Evolutionary conservation across 176 grass and related monocot species (phyloP).

Genomic region (Oryza punctata): DNA sequence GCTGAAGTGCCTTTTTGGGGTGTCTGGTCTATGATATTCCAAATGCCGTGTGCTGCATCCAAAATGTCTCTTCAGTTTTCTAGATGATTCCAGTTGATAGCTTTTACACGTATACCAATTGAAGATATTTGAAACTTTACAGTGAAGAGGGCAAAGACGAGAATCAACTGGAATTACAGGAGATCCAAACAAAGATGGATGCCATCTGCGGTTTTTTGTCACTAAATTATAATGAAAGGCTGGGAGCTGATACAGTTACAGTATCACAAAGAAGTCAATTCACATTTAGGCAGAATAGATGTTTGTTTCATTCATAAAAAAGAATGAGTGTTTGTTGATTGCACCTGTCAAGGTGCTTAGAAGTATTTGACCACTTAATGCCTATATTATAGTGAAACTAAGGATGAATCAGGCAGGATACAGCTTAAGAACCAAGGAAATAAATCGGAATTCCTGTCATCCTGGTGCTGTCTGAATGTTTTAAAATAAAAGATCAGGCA

Average conservation of each 20-base stretch:
- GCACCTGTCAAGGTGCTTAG: neutral
- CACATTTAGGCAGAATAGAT: neutral
- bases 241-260: neutral
- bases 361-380: neutral
- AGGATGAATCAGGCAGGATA: neutral
- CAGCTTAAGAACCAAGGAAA: neutral
- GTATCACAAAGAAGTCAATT: neutral
- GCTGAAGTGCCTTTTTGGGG: neutral
- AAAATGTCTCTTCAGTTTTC: neutral
- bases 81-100: neutral
- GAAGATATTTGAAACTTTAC: neutral
- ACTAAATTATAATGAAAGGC: neutral
- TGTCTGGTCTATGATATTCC: neutral
- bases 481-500: neutral
- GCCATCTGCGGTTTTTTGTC: neutral
- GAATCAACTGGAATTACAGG: slow-evolving; percentile 7
- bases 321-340: neutral
- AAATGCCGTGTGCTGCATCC: neutral
- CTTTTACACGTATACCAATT: neutral
- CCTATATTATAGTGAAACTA: neutral
- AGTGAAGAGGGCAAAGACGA: neutral
- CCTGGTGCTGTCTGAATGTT: neutral
- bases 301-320: neutral
- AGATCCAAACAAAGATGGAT: neutral
- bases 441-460: neutral